Base-by-base conservation (phyloP, 2,329 filamentous ascomycete genomes). In the Cladosporium cucumerinum region DNA sequence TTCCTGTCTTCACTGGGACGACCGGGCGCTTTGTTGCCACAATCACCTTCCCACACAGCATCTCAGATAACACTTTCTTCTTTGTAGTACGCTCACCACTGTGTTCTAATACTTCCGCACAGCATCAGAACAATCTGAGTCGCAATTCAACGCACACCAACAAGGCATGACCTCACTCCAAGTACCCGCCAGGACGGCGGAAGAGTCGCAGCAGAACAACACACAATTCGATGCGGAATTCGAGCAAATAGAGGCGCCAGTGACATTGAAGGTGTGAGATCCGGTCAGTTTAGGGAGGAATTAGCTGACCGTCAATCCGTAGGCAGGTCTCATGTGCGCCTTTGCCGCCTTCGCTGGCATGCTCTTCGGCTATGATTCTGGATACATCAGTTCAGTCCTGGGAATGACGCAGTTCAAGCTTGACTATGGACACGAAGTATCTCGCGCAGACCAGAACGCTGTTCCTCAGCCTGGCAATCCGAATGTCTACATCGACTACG, bases 271-370 rank as follows among this genome's bases (percentile, higher is more conserved):
- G 67, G 69, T 68, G 43, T 57, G 62, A 46, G 1, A 10, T 12
- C 5, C 5, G 39, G n/a, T 12, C 10, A 6, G n/a, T 10, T 1
- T 10, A 23, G n/a, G 39, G 8, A 46, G 39, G 5, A 10, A 4
- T 12, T 6, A 54, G 26, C 51, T 54, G 18, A 54, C 18, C 51
- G 3, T 21, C 7, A n/a, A 54, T 23, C 14, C 5, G 4, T 49
- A 85, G 78, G 85, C 86, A 14, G 87, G 86, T 74, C 69, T 86
- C 39, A 83, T 87, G 78, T 86, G 84, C 71, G 84, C 83, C 65
- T 87, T 87, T 71, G 85, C 85, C 21, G 82, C 85, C 46, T 86
- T 86, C 72, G 85, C 84, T 71, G 85, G 84, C 73, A 84, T 86
- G 71, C 83, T 86, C 74, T 86, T 86, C 71, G 85, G 84, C 65